Conservation (phyloP, 352 stramenopile genomes). For the Phytophthora cactorum region DNA sequence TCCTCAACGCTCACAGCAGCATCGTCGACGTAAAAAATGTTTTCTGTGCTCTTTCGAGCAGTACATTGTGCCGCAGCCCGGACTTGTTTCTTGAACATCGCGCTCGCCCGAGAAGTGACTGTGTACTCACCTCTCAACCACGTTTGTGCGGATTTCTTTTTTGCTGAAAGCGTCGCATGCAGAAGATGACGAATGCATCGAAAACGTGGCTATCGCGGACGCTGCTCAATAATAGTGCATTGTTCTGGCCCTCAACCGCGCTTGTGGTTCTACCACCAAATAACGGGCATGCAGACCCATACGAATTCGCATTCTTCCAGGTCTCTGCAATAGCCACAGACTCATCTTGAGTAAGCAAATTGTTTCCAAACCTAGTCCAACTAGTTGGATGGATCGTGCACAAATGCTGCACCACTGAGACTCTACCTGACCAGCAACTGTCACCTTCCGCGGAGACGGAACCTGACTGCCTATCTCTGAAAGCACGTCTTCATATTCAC, state of each 20-base stretch:
- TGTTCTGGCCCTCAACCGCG: conserved; percentile 10
- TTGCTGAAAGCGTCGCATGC: background rate
- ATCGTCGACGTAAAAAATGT: background rate
- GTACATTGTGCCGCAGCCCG: conserved; percentile 5
- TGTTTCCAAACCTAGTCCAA: conserved; percentile 16
- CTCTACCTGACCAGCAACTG: background rate
- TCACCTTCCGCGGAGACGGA: background rate
- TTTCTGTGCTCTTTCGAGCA: background rate
- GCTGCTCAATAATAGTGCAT: background rate
- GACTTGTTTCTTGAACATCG: conserved; percentile 11
- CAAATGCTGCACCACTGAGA: background rate
- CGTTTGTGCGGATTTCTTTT: background rate
- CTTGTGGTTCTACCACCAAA: conserved; percentile 15
- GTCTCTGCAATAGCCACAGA: background rate
- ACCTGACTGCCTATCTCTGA: background rate
- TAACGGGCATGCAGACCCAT: background rate
- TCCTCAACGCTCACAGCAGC: background rate
- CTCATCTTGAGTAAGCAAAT: conserved; percentile 1
- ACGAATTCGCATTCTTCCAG: background rate
- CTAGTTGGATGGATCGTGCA: conserved; percentile 8
- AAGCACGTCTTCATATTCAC: conserved; percentile 2
- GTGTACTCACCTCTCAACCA: conserved; percentile 4
- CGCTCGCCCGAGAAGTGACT: background rate
- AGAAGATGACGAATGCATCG: conserved; percentile 1
- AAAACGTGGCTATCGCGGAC: conserved; percentile 13